These are phyloP conservation scores for Eucalyptus leucophloia DNA, from an alignment of 345 rosid species.

Conservation along the genomic window DNA sequence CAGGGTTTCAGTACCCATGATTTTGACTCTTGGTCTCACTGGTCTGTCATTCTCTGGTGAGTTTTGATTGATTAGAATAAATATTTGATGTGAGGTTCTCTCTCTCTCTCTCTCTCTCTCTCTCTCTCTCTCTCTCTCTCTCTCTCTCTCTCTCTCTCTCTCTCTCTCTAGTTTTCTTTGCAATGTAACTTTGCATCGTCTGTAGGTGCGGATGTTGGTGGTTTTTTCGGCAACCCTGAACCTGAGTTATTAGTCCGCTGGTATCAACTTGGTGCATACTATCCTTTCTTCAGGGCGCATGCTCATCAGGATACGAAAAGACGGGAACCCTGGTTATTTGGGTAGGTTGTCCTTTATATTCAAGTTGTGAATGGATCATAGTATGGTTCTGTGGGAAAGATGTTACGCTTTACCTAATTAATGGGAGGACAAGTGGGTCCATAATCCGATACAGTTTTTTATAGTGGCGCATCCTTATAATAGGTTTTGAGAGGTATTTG, in stretches of 20 bases:
- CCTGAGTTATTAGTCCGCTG: slow-evolving; percentile 89
- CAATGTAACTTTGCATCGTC: neutral
- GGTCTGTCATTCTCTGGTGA: slow-evolving; percentile 86
- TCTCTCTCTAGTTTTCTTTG: neutral
- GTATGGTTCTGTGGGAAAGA: neutral
- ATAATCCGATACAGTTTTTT: neutral
- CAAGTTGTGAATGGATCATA: neutral
- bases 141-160: too few species aligned
- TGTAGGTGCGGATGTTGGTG: slow-evolving; percentile 96
- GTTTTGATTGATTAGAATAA: neutral
- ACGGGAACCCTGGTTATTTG: slow-evolving; percentile 98
- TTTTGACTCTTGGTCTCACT: slow-evolving; percentile 79
- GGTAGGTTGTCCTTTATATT: slow-evolving; percentile 31
- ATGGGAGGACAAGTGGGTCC: neutral
- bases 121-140: neutral
- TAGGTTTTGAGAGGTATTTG: neutral
- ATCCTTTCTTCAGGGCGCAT: slow-evolving; percentile 97
- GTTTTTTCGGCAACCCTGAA: slow-evolving; percentile 95
- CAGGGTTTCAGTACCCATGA: slow-evolving; percentile 93
- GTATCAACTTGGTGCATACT: slow-evolving; percentile 98
- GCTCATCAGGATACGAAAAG: slow-evolving; percentile 97
- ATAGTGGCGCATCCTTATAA: neutral
- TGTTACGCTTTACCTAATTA: neutral
- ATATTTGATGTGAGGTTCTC: neutral
- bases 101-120: too few species aligned